Evolutionary conservation across 345 rosid genomes (phyloP), one percentile per base, ranked within the genome.

Genomic region (Euphorbia pulcherrima): DNA sequence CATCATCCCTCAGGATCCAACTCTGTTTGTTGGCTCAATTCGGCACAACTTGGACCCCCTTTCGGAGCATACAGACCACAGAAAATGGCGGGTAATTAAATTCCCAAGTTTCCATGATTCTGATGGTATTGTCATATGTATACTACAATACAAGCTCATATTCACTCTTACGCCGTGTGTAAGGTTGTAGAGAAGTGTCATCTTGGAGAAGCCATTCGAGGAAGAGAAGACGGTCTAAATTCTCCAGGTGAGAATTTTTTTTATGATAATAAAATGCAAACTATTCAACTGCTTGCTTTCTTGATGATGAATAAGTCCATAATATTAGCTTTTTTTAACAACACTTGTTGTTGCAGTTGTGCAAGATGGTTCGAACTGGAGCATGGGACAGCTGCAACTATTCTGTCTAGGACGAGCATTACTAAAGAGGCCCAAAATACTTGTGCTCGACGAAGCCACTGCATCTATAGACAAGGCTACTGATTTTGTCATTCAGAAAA

Each of bases 81-180:
- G 81, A 60, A 77, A 83, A 66, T 84, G 88, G 88, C 76, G 80
- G 82, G 90, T 86, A 78, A 21, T 21, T n/a, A n/a, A n/a, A n/a
- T n/a, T n/a, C n/a, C n/a, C n/a, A n/a, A n/a, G n/a, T 41, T 23
- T 20, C 24, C 3, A 41, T 17, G 27, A 1, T 24, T 46, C 18
- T 2, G 24, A 18, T 14, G n/a, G 12, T 28, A 9, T 24, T 53
- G n/a, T n/a, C n/a, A 14, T 27, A 57, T 57, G 16, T 5, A 12
- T 57, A 12, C 33, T 4, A 28, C 11, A 28, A 26, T 3, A 0
- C 33, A 53, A 2, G 16, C 18, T 12, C 27, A 1, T 24, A 12
- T 28, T 28, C 10, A 26, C 0, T 3, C 33, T 21, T 14, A 44
- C 18, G 17, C 52, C 58, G 23, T 23, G 0, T 50, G 21, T 5